Evolutionary conservation across 345 rosid genomes (phyloP), one percentile per base, ranked within the genome.

Genomic region (Arabis hirsuta): DNA sequence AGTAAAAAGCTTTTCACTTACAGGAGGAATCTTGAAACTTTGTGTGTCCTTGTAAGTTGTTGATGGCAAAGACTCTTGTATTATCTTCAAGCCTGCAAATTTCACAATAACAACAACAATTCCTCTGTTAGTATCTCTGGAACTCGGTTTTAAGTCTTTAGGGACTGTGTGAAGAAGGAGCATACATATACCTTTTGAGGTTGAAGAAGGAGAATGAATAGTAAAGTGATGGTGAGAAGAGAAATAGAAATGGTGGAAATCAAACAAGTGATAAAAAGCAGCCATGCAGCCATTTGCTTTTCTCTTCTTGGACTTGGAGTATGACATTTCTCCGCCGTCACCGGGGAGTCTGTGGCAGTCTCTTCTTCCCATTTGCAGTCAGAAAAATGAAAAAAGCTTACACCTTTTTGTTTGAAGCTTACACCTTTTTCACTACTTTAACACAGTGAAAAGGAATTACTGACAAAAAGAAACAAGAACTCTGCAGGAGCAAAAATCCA

Each of bases 211-310:
- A 71, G 80, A 65, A 36, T 64, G 62, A 76, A 41, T 56, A 43
- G 56, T 62, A 32, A 54, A 82, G 3, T 73, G 82, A 45, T 79
- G 88, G 76, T 74, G 56, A 45, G 82, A 78, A 67, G 85, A 76
- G 64, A 81, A 73, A 41, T 83, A 87, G 26, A 82, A 75, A 56
- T 78, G 86, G 67, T 87, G 92, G 39, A 88, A 89, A 78, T 88
- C 93, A 74, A 91, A 89, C 34, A 91, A 62, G 56, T 91, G 92
- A 65, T 86, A 84, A n/a, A 91, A 82, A 60, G 92, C 78, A 75
- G 83, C 83, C 81, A 91, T 88, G 88, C 97, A 95, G 46, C 99
- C 93, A 39, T 85, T 55, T 5, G 65, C 7, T 61, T 59, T 72
- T 32, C 60, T 59, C 69, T 59, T 59, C 63, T 51, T 74, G 36